Percentiles rank a stretch among this genome's conserved stretches.
These are phyloP conservation scores for Paracamarosporium sp. DNA, from an alignment of 2,329 filamentous ascomycete species.

Conservation along the genomic window DNA sequence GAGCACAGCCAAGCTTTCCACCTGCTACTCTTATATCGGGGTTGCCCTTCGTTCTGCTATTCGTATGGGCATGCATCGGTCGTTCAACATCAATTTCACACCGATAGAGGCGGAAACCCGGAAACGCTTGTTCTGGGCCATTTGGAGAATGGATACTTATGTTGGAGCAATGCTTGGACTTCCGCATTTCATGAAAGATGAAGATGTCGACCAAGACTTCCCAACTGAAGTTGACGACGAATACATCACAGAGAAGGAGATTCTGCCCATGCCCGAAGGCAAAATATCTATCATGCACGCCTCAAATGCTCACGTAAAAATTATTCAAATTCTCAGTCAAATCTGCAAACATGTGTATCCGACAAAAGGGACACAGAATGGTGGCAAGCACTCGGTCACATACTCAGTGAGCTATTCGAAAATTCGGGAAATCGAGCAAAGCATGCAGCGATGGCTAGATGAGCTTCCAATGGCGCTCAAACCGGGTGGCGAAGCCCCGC, in stretches of 20 bases:
- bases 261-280: constrained; percentile 62
- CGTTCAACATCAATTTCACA: constrained; percentile 54
- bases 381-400: constrained; percentile 52
- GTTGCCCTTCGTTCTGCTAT: constrained; percentile 58
- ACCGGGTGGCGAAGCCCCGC: constrained; percentile 77
- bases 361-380: constrained; percentile 57
- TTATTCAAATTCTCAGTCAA: constrained; percentile 65
- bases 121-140: constrained; percentile 60
- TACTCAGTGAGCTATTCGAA: constrained; percentile 70
- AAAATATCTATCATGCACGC: constrained; percentile 64
- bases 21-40: constrained; percentile 61
- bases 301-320: constrained; percentile 65
- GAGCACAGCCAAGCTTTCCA: constrained; percentile 59
- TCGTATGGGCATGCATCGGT: constrained; percentile 60
- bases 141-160: constrained; percentile 60
- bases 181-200: constrained; percentile 56
- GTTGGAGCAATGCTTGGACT: constrained; percentile 59
- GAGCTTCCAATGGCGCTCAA: constrained; percentile 76
- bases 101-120: constrained; percentile 57
- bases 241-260: constrained; percentile 57
- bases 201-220: constrained; percentile 57
- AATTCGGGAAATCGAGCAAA: constrained; percentile 69
- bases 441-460: constrained; percentile 69
- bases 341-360: constrained; percentile 71
- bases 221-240: constrained; percentile 58